Base-by-base conservation (phyloP, 2,329 filamentous ascomycete species). In the Alternaria triticimaculans region DNA sequence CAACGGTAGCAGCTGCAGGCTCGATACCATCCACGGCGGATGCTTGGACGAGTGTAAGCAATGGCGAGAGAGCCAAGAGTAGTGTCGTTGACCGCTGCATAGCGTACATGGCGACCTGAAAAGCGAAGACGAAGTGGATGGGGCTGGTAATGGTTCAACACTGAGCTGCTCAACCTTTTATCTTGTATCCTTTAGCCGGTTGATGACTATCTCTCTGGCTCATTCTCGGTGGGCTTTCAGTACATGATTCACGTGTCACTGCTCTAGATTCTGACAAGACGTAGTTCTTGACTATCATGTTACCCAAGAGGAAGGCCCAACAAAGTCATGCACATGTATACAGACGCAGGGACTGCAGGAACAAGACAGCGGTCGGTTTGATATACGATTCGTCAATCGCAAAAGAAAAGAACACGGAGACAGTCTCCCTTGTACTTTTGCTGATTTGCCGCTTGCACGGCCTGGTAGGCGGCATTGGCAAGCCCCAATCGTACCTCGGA, bases 1-100 rank as follows among this genome's bases (percentile, higher is more conserved):
- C 48, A 25, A 62, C 59, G 21, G 37, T 48, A 18, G 48, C 23
- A 14, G 59, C 54, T 15, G 59, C 59, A 37, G 59, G 54, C 14
- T 62, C 54, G 21, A 62, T 20, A 37, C 55, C 28, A 33, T 25
- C 14, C 10, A 50, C 23, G 4, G 30, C 18, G n/a, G 54, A 62
- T 12, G 26, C n/a, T 28, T 53, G 54, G 25, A 18, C 26, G 37
- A 62, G n/a, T 30, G 25, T 21, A 28, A 25, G 41, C 14, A 9
- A 41, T 30, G 60, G 41, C 5, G 26, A 53, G 21, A 62, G 2
- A 43, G 46, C 46, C 26, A 58, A 54, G 10, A 48, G 9, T 6
- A 62, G 14, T 14, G 33, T 48, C 41, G 60, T 48, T 54, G 46
- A 7, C 54, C 60, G 37, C 20, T 28, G 41, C 18, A 26, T 4